Conservation (phyloP, 768 basidiomycete genomes). For the Kockovaella imperatae region DNA sequence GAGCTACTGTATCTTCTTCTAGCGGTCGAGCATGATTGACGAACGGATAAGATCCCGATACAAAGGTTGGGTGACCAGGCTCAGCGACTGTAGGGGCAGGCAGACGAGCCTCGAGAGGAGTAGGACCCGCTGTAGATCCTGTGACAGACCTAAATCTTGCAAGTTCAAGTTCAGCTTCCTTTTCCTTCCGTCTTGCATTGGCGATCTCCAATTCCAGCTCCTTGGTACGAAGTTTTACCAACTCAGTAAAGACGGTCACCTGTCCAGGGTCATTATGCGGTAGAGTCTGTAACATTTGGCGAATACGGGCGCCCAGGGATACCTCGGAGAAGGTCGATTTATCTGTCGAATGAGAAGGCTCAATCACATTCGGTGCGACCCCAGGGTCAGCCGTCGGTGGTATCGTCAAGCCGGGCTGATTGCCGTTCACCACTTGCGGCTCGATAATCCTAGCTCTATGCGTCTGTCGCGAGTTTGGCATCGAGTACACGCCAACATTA, state of each 20-base stretch:
- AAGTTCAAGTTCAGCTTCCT: constrained; percentile 37
- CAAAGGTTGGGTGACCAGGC: background rate
- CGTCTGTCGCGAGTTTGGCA: no score
- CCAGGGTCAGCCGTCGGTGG: no score
- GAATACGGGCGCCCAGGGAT: no score
- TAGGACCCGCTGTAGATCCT: background rate
- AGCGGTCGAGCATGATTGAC: constrained; percentile 1
- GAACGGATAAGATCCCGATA: background rate
- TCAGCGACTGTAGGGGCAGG: background rate
- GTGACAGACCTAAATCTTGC: constrained; percentile 14
- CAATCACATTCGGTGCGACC: no score
- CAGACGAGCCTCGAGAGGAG: background rate
- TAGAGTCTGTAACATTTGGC: no score
- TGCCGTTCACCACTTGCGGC: no score
- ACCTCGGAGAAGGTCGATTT: no score
- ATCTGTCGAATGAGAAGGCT: no score
- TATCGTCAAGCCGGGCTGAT: no score
- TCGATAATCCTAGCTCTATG: no score
- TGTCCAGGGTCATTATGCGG: constrained; percentile 21
- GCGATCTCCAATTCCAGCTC: constrained; percentile 39
- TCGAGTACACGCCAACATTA: no score
- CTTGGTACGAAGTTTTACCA: constrained; percentile 27
- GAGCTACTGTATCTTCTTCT: no score
- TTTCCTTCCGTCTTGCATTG: constrained; percentile 34
- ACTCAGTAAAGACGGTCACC: constrained; percentile 28